phyloP scores from a whole-genome alignment of 1,284 basidiomycete genomes.

The Austroboletus niveus region DNA sequence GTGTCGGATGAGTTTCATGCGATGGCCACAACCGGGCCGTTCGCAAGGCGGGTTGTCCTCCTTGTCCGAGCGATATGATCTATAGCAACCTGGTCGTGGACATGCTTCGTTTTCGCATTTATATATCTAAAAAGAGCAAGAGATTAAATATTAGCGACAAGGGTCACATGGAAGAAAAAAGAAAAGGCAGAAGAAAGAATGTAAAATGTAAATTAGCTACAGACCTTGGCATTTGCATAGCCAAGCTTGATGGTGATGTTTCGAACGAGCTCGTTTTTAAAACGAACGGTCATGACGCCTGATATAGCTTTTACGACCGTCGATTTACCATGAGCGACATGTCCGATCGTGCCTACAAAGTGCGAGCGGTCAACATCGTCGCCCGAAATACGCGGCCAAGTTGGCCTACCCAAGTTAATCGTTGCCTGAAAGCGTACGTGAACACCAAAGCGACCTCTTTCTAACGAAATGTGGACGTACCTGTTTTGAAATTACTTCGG shows the following conservation, averaged over 20 bases:
- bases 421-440: constrained; percentile 57
- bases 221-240: constrained; percentile 96
- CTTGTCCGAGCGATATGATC: constrained; percentile 92
- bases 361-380: constrained; percentile 13
- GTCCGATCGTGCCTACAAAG: constrained; percentile 82
- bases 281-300: constrained; percentile 97
- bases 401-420: constrained; percentile 71
- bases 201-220: constrained; percentile 20
- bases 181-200: background rate
- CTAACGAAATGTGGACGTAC: constrained; percentile 46
- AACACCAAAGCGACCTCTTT: background rate
- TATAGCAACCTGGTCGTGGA: constrained; percentile 91
- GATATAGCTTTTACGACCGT: constrained; percentile 99
- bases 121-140: constrained; percentile 72
- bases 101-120: constrained; percentile 95
- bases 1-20: constrained; percentile 90
- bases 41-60: constrained; percentile 94
- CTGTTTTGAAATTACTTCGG: constrained; percentile 97
- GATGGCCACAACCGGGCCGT: constrained; percentile 85
- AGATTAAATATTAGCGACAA: constrained; percentile 11
- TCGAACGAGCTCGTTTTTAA: constrained; percentile 97
- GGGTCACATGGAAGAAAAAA: background rate
- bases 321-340: constrained; percentile 98
- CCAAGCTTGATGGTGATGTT: constrained; percentile 99
- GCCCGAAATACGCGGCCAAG: background rate